A percentile compares a stretch with the other conserved stretches of the same genome.
Evolutionary conservation across 192 early-diverging fungal species (phyloP).

Genomic region (Dispira simplex): DNA sequence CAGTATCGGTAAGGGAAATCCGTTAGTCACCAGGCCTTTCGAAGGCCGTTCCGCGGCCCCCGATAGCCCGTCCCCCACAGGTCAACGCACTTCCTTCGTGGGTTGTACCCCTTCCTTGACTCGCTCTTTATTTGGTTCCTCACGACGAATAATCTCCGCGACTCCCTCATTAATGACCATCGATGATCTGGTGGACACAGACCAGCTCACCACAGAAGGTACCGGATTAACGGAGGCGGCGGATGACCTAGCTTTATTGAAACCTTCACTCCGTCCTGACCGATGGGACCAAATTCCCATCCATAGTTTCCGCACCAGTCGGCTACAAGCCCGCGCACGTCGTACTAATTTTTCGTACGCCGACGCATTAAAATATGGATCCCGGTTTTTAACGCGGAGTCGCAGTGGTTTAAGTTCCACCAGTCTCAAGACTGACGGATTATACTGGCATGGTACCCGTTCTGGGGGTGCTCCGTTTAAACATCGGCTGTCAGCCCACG

Average conservation of each 20-base stretch:
- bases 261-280: not conserved
- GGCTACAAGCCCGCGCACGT: not conserved
- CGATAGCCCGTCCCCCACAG: not conserved
- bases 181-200: constrained; percentile 7
- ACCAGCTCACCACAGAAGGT: not conserved
- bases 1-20: not conserved
- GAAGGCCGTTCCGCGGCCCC: not conserved
- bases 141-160: not conserved
- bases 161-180: not conserved
- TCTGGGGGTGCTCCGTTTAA: no score
- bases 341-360: not conserved
- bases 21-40: not conserved
- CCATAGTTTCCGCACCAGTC: constrained; percentile 7
- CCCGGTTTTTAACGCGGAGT: not conserved
- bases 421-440: no score
- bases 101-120: not conserved
- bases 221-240: not conserved
- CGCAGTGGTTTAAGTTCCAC: no score
- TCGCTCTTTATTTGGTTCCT: not conserved
- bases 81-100: not conserved
- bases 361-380: constrained; percentile 1
- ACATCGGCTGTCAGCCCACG: no score
- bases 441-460: no score
- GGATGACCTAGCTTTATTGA: not conserved
- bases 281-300: constrained; percentile 12